Base-by-base conservation (phyloP, 768 basidiomycete genomes). In the Lactarius sanguifluus region DNA sequence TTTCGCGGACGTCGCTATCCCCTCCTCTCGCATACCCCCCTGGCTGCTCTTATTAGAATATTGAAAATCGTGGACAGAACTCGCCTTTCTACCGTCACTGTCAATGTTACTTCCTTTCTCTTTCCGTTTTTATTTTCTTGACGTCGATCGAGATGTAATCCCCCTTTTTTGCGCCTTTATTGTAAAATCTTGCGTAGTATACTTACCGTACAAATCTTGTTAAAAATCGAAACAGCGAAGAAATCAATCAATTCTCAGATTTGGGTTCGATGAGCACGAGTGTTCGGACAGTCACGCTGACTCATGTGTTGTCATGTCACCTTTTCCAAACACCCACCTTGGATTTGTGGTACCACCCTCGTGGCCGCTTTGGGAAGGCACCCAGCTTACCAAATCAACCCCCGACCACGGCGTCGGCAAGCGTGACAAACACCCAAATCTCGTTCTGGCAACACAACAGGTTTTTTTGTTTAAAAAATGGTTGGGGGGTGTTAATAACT, bases 171-270 rank as follows among this genome's bases (percentile, higher is more conserved):
- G 16, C 28, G 20, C 34, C 15, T 45, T 32, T 65, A 66, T 59
- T 30, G 9, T 66, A 66, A 57, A 32, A 50, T 32, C 60, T 66
- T 41, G 45, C 60, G 65, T 66, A 66, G 65, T 66, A 25, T 57
- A 34, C n/a, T 61, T 61, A 61, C 32, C 57, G 60, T 66, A 66
- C 65, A 40, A 40, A 50, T 62, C 45, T 50, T 50, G 64, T 16
- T 62, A 57, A 66, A 45, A 52, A 25, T 52, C 25, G 50, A 52
- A 13, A 25, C 50, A 52, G 23, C 10, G 47, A 52, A 52, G 50
- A 50, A 25, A 23, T 13, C 23, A 50, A 10, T 25, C 50, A 23
- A 52, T 50, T 25, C 1, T 23, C 47, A 23, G 20, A 10, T 23
- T 10, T 23, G 45, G 38, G 32, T 32, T n/a, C n/a, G n/a, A n/a